These are phyloP conservation scores for Apiospora kogelbergensis DNA, from an alignment of 2,329 filamentous ascomycete species.

Conservation along the genomic window DNA sequence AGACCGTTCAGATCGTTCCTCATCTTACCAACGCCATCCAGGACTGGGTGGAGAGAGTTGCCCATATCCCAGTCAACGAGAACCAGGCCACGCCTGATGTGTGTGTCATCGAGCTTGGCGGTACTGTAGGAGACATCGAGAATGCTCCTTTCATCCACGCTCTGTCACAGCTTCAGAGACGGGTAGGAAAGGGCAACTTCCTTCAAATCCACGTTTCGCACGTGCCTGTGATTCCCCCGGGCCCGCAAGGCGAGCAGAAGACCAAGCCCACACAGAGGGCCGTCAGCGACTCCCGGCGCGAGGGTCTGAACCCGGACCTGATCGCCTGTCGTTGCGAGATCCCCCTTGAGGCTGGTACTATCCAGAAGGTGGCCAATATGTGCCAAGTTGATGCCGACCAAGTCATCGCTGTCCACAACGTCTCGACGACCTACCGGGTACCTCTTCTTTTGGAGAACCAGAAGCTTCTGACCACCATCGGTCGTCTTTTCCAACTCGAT, in stretches of 20 bases:
- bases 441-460: conserved; percentile 88
- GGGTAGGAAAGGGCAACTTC: conserved; percentile 77
- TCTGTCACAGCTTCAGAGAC: conserved; percentile 72
- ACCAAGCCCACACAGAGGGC: conserved; percentile 96
- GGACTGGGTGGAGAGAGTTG: conserved; percentile 87
- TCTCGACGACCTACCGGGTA: conserved; percentile 90
- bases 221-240: conserved; percentile 61
- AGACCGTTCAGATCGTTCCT: conserved; percentile 87
- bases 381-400: conserved; percentile 86
- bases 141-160: conserved; percentile 77
- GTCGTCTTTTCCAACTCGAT: conserved; percentile 64
- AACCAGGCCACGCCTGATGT: conserved; percentile 82
- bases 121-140: conserved; percentile 25
- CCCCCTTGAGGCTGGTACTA: conserved; percentile 69
- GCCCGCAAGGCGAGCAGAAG: conserved; percentile 70
- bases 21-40: conserved; percentile 91
- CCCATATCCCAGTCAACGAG: conserved; percentile 82
- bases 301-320: conserved; percentile 73
- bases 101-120: conserved; percentile 70
- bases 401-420: conserved; percentile 86
- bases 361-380: conserved; percentile 84
- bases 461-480: conserved; percentile 68
- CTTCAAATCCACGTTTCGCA: conserved; percentile 87
- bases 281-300: conserved; percentile 79
- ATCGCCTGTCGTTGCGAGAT: conserved; percentile 91